Base-by-base conservation (phyloP, 345 rosid genomes). In the Euclidium syriacum region DNA sequence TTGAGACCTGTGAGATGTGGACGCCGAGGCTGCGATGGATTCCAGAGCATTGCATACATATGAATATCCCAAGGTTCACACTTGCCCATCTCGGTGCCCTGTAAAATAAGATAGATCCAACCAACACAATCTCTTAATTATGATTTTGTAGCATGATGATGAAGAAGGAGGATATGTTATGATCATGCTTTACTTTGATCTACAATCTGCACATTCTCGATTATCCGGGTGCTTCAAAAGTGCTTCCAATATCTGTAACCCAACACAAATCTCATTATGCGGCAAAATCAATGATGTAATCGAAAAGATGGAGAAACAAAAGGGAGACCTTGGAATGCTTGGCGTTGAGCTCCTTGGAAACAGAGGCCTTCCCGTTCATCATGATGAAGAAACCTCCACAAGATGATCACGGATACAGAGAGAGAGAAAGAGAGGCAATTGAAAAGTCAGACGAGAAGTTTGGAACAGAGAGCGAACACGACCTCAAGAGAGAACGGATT, bases 41-140 rank as follows among this genome's bases (percentile, higher is more conserved):
- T 46, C 99, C 99, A 18, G 99, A 90, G 55, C 99, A 90, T 39
- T 87, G 97, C 89, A 94, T 81, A 81, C 99, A 94, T 61, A 94
- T 94, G 78, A 94, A 87, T 76, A 94, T 84, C 51, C 99, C 97
- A 38, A 94, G 82, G 74, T 94, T 94, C 67, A 94, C 97, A 61
- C 97, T 90, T 19, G 99, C 96, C 99, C 99, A 90, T 76, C 96
- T 72, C 17, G 99, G 96, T 49, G 72, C 96, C 77, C 97, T 87
- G 82, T 52, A 61, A 40, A 72, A 66, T 36, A 73, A 19, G 22
- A 49, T 40, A 51, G 39, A 27, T 44, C 41, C 32, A 69, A 44
- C 62, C 26, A 44, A 27, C 35, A 72, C 26, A 70, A 42, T 15
- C 17, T 61, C 55, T 25, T 5, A n/a, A n/a, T n/a, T n/a, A 42